Percentiles rank a stretch among this genome's conserved stretches.
phyloP scores from a whole-genome alignment of 2,329 filamentous ascomycete species.

The Penicillium freii region DNA sequence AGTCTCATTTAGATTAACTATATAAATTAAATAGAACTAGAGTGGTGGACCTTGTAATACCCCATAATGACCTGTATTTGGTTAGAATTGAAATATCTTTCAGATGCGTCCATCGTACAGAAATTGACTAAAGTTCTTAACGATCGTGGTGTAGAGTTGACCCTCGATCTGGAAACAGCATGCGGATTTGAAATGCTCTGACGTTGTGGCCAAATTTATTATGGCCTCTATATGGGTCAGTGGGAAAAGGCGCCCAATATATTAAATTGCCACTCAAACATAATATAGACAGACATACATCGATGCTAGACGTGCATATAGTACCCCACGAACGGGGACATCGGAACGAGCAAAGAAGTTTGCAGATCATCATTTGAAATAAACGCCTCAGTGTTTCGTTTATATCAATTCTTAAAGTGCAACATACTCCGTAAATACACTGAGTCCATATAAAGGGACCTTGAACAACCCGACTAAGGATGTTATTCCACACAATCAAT shows the following conservation, averaged over 20 bases:
- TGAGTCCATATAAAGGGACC: neutral
- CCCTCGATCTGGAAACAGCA: neutral
- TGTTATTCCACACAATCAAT: neutral
- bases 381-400: neutral
- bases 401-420: neutral
- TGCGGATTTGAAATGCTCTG: neutral
- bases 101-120: neutral
- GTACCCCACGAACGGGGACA: neutral
- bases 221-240: neutral
- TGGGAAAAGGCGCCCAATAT: neutral
- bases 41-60: too few species aligned
- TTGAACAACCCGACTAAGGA: too few species aligned
- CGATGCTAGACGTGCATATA: neutral
- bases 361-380: neutral
- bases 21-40: too few species aligned
- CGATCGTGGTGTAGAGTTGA: neutral
- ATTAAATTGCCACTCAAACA: neutral
- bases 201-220: too few species aligned
- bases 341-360: neutral
- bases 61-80: too few species aligned
- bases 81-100: too few species aligned
- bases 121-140: neutral
- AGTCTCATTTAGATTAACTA: too few species aligned
- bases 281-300: neutral
- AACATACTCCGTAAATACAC: neutral